A percentile compares a stretch with the other conserved stretches of the same genome.
Evolutionary conservation across 495 filamentous ascomycete species (phyloP).

Genomic region (Evernia prunastri): DNA sequence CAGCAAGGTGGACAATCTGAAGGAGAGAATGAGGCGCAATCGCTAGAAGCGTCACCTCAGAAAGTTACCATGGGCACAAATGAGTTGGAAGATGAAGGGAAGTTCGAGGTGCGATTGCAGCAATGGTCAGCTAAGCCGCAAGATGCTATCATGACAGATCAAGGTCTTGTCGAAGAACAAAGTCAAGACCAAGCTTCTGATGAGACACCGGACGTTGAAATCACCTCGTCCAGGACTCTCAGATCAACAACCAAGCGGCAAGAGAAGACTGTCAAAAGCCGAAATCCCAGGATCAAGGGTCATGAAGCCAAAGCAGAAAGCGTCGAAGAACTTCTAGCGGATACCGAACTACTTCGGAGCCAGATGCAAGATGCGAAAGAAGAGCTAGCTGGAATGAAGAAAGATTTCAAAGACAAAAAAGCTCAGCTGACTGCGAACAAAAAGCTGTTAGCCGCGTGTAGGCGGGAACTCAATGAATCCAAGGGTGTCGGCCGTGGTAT

Average conservation of each 20-base stretch:
- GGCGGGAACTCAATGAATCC: background rate
- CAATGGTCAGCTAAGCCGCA: too few relatives aligned
- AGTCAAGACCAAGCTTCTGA: background rate
- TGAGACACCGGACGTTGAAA: background rate
- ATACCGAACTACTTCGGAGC: background rate
- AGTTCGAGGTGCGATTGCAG: background rate
- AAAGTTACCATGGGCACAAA: background rate
- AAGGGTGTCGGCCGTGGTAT: background rate
- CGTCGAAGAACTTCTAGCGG: background rate
- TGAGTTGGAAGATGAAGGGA: too few relatives aligned
- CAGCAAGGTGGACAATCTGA: background rate
- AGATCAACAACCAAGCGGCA: background rate
- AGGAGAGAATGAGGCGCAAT: background rate
- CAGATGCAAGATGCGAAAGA: background rate
- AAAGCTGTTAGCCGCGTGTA: background rate
- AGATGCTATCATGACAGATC: background rate
- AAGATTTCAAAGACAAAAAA: background rate
- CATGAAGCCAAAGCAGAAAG: background rate
- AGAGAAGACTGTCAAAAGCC: background rate
- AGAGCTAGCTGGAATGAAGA: background rate
- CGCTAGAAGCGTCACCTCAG: background rate
- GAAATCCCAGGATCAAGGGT: background rate
- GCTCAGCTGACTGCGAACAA: background rate
- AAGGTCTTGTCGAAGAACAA: background rate
- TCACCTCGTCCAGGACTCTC: background rate